Conservation (phyloP, 2,329 filamentous ascomycete species). For the Pestalotiopsis sp. region DNA sequence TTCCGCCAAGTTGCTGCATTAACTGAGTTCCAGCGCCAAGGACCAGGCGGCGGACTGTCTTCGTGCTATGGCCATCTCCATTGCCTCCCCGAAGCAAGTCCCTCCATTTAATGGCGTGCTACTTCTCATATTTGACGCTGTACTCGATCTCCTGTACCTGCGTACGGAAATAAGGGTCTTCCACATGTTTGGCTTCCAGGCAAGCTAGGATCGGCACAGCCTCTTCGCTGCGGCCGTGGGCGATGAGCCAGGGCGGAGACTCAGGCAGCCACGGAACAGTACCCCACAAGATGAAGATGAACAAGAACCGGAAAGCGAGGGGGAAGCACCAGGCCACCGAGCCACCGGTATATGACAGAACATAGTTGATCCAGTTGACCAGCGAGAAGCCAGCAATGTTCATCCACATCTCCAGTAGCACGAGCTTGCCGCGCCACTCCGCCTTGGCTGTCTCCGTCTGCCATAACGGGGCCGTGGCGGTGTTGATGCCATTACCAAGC, state of each 20-base stretch:
- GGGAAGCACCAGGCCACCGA: conserved; percentile 39
- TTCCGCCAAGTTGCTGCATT: conserved; percentile 16
- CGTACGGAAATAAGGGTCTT: conserved; percentile 20
- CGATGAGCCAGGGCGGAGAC: conserved; percentile 29
- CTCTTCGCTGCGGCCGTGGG: conserved; percentile 29
- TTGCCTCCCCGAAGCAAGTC: conserved; percentile 24
- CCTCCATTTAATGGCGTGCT: conserved; percentile 4
- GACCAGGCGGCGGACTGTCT: conserved; percentile 22
- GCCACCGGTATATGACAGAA: conserved; percentile 31
- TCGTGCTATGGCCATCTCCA: conserved; percentile 21
- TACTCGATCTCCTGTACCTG: conserved; percentile 26
- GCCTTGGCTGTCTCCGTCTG: conserved; percentile 24
- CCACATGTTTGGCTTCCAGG: conserved; percentile 23
- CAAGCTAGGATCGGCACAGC: conserved; percentile 27
- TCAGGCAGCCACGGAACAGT: conserved; percentile 30
- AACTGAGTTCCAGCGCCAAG: not conserved
- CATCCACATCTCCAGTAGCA: conserved; percentile 30
- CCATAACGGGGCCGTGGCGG: conserved; percentile 20
- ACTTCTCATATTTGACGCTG: conserved; percentile 29
- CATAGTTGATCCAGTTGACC: conserved; percentile 31
- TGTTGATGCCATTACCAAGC: conserved; percentile 23
- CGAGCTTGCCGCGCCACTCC: conserved; percentile 24
- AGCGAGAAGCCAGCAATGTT: conserved; percentile 39
- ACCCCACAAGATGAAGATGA: conserved; percentile 28
- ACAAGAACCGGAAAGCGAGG: conserved; percentile 38